These are phyloP conservation scores for Didymella pomorum DNA, from an alignment of 2,329 filamentous ascomycete species.

Conservation along the genomic window DNA sequence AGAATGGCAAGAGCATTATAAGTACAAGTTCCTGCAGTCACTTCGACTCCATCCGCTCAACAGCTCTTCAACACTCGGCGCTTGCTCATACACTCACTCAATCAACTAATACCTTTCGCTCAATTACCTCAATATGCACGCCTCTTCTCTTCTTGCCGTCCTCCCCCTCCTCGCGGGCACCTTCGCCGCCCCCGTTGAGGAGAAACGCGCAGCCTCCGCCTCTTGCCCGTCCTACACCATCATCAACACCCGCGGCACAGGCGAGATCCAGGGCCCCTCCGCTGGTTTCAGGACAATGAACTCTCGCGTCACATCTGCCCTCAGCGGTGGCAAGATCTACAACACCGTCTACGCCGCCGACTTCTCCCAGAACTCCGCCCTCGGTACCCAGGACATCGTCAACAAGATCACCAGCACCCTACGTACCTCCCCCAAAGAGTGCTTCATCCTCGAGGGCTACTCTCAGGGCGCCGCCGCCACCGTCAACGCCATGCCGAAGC, in stretches of 20 bases:
- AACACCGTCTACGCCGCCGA: conserved; percentile 48
- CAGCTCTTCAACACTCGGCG: background rate
- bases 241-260: conserved; percentile 36
- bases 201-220: conserved; percentile 21
- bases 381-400: conserved; percentile 46
- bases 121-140: conserved; percentile 21
- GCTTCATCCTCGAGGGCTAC: conserved; percentile 51
- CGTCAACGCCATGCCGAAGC: conserved; percentile 41
- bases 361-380: conserved; percentile 35
- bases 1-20: conserved; percentile 6
- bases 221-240: conserved; percentile 34
- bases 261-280: conserved; percentile 29
- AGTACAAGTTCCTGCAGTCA: background rate
- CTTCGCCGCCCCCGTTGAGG: conserved; percentile 21
- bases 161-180: conserved; percentile 23
- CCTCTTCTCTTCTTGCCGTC: conserved; percentile 17
- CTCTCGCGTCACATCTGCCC: conserved; percentile 30
- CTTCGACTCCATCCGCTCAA: background rate
- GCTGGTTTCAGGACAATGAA: conserved; percentile 49
- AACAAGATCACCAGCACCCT: conserved; percentile 42
- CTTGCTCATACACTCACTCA: background rate
- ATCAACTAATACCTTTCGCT: background rate
- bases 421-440: conserved; percentile 35
- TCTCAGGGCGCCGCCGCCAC: conserved; percentile 50
- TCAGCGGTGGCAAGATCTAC: conserved; percentile 47